These are phyloP conservation scores for Backusella morwellensis DNA, from an alignment of 192 early-diverging fungal species.

Conservation along the genomic window DNA sequence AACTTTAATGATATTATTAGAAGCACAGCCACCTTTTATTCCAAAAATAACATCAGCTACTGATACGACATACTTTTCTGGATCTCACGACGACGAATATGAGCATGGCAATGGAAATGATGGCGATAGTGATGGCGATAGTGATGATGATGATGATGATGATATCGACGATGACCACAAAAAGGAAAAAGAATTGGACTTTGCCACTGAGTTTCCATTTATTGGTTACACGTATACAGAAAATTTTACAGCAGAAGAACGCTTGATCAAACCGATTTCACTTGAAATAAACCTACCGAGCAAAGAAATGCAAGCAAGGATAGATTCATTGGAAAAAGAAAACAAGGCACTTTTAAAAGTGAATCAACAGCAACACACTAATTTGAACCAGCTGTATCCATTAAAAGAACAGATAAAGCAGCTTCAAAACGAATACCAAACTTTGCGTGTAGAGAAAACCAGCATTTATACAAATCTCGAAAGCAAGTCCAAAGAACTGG, in stretches of 20 bases:
- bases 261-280: background rate
- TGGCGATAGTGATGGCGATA: background rate
- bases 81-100: constrained; percentile 26
- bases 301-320: background rate
- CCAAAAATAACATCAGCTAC: constrained; percentile 83
- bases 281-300: background rate
- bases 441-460: background rate
- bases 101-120: background rate
- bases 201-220: constrained; percentile 72
- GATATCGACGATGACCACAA: constrained; percentile 30
- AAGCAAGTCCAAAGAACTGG: background rate
- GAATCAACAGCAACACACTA: background rate
- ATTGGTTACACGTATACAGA: constrained; percentile 70
- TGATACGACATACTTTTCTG: constrained; percentile 88
- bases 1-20: background rate
- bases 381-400: background rate
- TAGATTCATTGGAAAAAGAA: background rate
- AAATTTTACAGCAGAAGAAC: background rate
- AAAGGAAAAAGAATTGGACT: constrained; percentile 45
- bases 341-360: background rate
- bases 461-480: background rate
- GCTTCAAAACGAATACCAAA: background rate
- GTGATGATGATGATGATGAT: background rate
- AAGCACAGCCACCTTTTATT: constrained; percentile 75
- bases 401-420: background rate